Base-by-base conservation (phyloP, 2,329 filamentous ascomycete species). In the Alternaria sp. region DNA sequence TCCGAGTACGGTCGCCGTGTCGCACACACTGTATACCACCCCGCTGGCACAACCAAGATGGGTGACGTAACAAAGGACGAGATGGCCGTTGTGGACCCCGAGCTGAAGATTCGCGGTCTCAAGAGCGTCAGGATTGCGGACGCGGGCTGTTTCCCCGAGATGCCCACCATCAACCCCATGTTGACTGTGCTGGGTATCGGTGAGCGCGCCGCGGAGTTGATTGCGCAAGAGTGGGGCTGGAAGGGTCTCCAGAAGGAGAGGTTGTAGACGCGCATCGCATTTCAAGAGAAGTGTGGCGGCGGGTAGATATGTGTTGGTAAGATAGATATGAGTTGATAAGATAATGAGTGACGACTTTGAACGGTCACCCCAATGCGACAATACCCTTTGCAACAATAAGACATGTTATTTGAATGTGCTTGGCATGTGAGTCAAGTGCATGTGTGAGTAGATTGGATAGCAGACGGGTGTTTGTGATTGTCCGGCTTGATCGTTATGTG, bases 1-100 rank as follows among this genome's bases (percentile, higher is more conserved):
- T 90, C 87, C 78, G 89, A 94, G 82, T 97, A 97, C 79, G 93
- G 91, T 37, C 87, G 93, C 50, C 87, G 89, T 49, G 93, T 87
- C 6, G 93, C 93, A 5, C 93, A 97, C 80, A 97, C 93, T 2
- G 93, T 97, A 28, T 97, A 97, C 82, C 93, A 97, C 81, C 93
- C 93, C 0, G 91, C 92, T 12, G 93, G 93, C 56, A 97, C 93
- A 18, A 96, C 93, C 59, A 94, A 94, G 85, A 97, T 97, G 93
- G 93, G 93, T 33, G 89, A 94, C 74, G 81, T 91, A 6, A 79
- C 79, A 60, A 87, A 83, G 57, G 92, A 96, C 77, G 82, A 87
- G 54, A 82, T 90, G 78, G 93, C 92, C 6, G 94, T 97, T 20
- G 93, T 96, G n/a, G 91, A 96, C 75, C 85, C 87, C 25, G 84